Evolutionary conservation across 2,329 filamentous ascomycete species (phyloP).

Genomic region (Aureobasidium mangrovei): DNA sequence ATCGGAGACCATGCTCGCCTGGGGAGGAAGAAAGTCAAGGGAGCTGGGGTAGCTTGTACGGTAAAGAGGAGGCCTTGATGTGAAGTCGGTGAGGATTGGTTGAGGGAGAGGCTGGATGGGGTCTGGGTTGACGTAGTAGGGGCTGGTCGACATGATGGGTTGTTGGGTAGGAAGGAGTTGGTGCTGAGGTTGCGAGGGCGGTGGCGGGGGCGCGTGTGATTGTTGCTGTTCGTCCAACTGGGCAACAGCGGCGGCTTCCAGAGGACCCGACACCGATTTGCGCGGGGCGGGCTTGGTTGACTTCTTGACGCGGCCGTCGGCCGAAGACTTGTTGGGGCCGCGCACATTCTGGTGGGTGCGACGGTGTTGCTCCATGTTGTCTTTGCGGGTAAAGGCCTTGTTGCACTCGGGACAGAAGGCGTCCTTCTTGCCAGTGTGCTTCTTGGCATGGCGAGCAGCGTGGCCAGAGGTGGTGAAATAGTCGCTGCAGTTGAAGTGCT

Average conservation of each 20-base stretch:
- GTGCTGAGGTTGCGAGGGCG: slow-evolving; percentile 18
- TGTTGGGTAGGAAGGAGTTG: slow-evolving; percentile 15
- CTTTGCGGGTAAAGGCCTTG: slow-evolving; percentile 72
- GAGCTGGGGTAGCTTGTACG: slow-evolving; percentile 26
- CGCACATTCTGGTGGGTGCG: slow-evolving; percentile 59
- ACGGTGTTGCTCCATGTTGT: slow-evolving; percentile 83
- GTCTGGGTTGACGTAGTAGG: slow-evolving; percentile 28
- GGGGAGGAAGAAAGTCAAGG: slow-evolving; percentile 27
- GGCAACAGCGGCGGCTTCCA: slow-evolving; percentile 28
- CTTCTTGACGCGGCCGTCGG: slow-evolving; percentile 39
- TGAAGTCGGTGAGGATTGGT: slow-evolving; percentile 24
- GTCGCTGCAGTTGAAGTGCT: slow-evolving; percentile 63
- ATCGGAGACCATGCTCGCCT: slow-evolving; percentile 23
- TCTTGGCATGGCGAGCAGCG: slow-evolving; percentile 76
- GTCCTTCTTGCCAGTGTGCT: slow-evolving; percentile 73
- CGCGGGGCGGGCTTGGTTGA: slow-evolving; percentile 28
- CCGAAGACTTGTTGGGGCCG: slow-evolving; percentile 32
- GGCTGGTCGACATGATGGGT: slow-evolving; percentile 20
- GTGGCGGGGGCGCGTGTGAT: slow-evolving; percentile 17
- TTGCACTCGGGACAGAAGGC: slow-evolving; percentile 62
- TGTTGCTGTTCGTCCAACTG: slow-evolving; percentile 25
- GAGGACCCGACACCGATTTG: slow-evolving; percentile 24
- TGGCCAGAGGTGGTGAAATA: slow-evolving; percentile 79
- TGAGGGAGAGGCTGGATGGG: slow-evolving; percentile 29
- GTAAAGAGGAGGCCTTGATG: slow-evolving; percentile 25